A percentile compares a stretch with the other conserved stretches of the same genome.
These are phyloP conservation scores for Lentinula boryana DNA, from an alignment of 768 basidiomycete genomes.

Conservation along the genomic window DNA sequence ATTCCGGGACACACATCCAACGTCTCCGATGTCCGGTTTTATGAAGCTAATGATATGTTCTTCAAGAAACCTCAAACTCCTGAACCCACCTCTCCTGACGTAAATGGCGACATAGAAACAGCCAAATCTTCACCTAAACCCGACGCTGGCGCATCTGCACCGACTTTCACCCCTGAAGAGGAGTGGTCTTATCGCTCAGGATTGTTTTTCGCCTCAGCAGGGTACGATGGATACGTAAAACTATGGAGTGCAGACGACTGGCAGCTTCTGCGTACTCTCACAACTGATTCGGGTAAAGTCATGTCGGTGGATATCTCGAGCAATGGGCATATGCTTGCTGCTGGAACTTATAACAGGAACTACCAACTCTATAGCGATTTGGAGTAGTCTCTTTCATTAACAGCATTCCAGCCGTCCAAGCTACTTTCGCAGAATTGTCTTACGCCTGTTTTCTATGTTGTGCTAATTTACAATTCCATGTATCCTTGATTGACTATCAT, in stretches of 20 bases:
- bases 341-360: slow-evolving; percentile 89
- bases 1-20: slow-evolving; percentile 96
- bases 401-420: too few relatives aligned
- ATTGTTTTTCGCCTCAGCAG: slow-evolving; percentile 86
- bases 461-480: not conserved
- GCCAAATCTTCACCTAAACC: slow-evolving; percentile 27
- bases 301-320: slow-evolving; percentile 93
- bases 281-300: slow-evolving; percentile 96
- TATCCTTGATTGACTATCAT: not conserved
- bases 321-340: slow-evolving; percentile 80
- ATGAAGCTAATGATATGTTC: slow-evolving; percentile 57
- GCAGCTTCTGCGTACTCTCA: slow-evolving; percentile 83
- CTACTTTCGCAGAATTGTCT: not conserved
- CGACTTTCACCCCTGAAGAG: slow-evolving; percentile 35
- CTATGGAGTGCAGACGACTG: slow-evolving; percentile 98
- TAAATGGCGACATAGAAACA: slow-evolving; percentile 39
- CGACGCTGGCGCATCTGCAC: slow-evolving; percentile 5
- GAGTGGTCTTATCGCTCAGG: slow-evolving; percentile 84
- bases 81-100: slow-evolving; percentile 20
- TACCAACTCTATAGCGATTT: slow-evolving; percentile 70
- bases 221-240: slow-evolving; percentile 94
- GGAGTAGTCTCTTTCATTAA: slow-evolving; percentile 13
- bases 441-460: not conserved
- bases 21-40: slow-evolving; percentile 94
- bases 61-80: slow-evolving; percentile 32